Evolutionary conservation across 768 basidiomycete species (phyloP), one percentile per base, ranked within the genome.

Genomic region (Tylopilus felleus): DNA sequence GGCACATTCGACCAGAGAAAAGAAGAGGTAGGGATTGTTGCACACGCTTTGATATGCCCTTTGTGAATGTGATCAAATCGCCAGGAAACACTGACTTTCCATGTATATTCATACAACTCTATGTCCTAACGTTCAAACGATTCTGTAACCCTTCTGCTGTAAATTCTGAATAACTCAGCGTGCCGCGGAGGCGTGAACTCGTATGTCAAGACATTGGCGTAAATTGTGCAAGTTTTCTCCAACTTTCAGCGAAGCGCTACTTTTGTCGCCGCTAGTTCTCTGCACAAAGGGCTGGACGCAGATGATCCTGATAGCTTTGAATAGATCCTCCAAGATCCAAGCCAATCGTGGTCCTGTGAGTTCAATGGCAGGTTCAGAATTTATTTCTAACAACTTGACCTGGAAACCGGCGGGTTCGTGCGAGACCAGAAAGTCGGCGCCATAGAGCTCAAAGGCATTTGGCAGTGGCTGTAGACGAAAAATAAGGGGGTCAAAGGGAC

Each of bases 281-380:
- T 12, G 57, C 38, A 55, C 52, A 50, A 87, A 95, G 1, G 93
- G 90, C 47, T 75, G 75, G 2, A 96, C 78, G 60, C 85, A 87
- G 23, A 83, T 77, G 57, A 79, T 73, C 1, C 82, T 83, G 17
- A 91, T 88, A 1, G 82, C 78, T 31, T 73, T 73, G 73, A 97
- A 96, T 49, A 97, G 74, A 59, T 90, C 88, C 61, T 87, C 82
- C 49, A 97, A 72, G 42, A 94, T 83, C 81, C 88, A 88, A 17
- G 82, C 80, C 33, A 98, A 72, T 27, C 93, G 79, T 33, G 85
- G 80, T 1, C 95, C 97, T 0, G 95, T 95, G 51, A 96, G 80
- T 63, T 94, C 91, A 54, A 98, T 96, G 41, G 97, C 97, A 1
- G 97, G 96, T 59, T 95, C 94, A 7, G 96, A 85, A 66, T 99